Evolutionary conservation across 2,329 filamentous ascomycete species (phyloP).

Genomic region (Cadophora luteo-olivacea): DNA sequence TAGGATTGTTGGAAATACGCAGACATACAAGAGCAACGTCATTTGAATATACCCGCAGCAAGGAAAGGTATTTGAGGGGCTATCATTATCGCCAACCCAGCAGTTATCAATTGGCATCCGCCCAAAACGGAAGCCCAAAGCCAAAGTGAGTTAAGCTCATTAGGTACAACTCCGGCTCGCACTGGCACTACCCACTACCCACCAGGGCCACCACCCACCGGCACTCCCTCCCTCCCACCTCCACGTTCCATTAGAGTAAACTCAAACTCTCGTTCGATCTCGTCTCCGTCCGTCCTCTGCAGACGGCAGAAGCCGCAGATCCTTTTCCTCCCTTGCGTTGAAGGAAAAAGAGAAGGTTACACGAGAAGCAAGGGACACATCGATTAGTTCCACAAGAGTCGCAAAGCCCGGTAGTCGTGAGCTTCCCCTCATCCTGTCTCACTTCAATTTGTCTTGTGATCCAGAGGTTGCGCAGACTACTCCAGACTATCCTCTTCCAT

Average conservation of each 20-base stretch:
- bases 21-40: not conserved
- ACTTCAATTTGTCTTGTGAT: constrained; percentile 7
- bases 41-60: not conserved
- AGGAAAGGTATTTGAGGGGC: not conserved
- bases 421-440: constrained; percentile 10
- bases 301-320: not conserved
- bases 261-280: not conserved
- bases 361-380: not conserved
- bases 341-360: not conserved
- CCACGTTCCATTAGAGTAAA: no score
- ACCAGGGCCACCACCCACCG: no score
- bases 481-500: not conserved
- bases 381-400: not conserved
- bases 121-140: no score
- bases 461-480: not conserved
- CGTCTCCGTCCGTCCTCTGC: not conserved
- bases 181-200: not conserved
- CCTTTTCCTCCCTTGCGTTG: not conserved
- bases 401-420: not conserved
- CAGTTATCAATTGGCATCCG: not conserved
- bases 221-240: not conserved
- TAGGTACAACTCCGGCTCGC: not conserved
- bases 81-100: not conserved
- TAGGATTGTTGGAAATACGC: no score
- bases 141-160: not conserved